Conservation (phyloP, 2,329 filamentous ascomycete genomes). For the Curvularia eragrostidis region DNA sequence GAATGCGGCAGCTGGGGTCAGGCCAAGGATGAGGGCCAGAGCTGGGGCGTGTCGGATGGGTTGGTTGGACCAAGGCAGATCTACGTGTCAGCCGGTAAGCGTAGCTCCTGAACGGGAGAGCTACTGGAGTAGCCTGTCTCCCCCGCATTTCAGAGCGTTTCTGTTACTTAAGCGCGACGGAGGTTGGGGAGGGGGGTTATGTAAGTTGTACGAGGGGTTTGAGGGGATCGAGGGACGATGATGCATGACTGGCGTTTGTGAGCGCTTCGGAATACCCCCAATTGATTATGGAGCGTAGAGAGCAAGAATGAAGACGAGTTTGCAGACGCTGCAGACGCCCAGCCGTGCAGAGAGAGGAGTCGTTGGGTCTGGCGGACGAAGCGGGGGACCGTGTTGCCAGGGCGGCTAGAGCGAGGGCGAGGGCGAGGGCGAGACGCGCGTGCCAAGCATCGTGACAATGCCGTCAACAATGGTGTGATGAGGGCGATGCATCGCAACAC, state of each 20-base stretch:
- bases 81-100: constrained; percentile 35
- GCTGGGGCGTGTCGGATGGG: constrained; percentile 26
- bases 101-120: constrained; percentile 33
- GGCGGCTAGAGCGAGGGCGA: background rate
- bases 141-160: constrained; percentile 48
- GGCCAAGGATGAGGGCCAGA: constrained; percentile 31
- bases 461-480: constrained; percentile 30
- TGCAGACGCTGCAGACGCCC: constrained; percentile 7
- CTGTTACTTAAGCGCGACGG: constrained; percentile 43
- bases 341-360: background rate
- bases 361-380: background rate
- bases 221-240: constrained; percentile 15
- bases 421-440: background rate
- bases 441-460: constrained; percentile 42
- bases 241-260: constrained; percentile 47
- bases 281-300: constrained; percentile 36
- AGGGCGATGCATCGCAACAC: constrained; percentile 6
- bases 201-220: constrained; percentile 24
- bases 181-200: constrained; percentile 18
- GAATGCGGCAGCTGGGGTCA: constrained; percentile 27
- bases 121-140: constrained; percentile 41
- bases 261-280: constrained; percentile 45
- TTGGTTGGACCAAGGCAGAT: constrained; percentile 27
- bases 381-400: background rate
- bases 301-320: constrained; percentile 14